phyloP scores from a whole-genome alignment of 768 basidiomycete species.

The Pleurotus tuber-regium region DNA sequence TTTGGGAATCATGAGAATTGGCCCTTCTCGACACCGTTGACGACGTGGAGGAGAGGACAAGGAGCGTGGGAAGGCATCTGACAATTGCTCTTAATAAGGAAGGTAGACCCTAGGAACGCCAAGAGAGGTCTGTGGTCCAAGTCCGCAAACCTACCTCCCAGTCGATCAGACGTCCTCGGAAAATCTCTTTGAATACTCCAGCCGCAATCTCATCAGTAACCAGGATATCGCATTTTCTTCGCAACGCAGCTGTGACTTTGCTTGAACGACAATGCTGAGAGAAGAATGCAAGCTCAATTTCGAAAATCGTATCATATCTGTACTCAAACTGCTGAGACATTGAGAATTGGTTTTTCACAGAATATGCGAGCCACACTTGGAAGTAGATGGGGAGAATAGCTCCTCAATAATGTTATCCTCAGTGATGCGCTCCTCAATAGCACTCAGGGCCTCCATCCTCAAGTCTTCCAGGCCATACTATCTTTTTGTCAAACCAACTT shows the following conservation, averaged over 20 bases:
- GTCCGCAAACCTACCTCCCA: not conserved
- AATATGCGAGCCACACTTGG: not conserved
- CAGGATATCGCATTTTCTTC: not conserved
- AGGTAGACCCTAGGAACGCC: not conserved
- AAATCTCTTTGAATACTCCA: too few species aligned
- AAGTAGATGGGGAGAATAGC: conserved; percentile 4
- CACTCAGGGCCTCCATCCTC: not conserved
- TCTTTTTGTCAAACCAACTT: not conserved
- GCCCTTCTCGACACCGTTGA: not conserved
- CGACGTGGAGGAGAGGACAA: not conserved
- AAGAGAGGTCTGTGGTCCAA: not conserved
- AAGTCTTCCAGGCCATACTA: not conserved
- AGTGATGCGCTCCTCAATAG: not conserved
- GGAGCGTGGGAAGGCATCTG: not conserved
- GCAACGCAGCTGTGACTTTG: not conserved
- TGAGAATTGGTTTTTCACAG: not conserved
- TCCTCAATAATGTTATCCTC: conserved; percentile 3
- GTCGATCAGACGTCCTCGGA: not conserved
- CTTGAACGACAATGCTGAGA: not conserved
- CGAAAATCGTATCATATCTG: not conserved
- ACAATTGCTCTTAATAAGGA: not conserved
- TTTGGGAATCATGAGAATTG: too few species aligned
- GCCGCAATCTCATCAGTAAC: not conserved
- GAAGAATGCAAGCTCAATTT: not conserved
- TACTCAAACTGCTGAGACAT: not conserved